A percentile compares a stretch with the other conserved stretches of the same genome.
These are phyloP conservation scores for Trifolium subterraneum DNA, from an alignment of 306 rosid genomes.

Conservation along the genomic window DNA sequence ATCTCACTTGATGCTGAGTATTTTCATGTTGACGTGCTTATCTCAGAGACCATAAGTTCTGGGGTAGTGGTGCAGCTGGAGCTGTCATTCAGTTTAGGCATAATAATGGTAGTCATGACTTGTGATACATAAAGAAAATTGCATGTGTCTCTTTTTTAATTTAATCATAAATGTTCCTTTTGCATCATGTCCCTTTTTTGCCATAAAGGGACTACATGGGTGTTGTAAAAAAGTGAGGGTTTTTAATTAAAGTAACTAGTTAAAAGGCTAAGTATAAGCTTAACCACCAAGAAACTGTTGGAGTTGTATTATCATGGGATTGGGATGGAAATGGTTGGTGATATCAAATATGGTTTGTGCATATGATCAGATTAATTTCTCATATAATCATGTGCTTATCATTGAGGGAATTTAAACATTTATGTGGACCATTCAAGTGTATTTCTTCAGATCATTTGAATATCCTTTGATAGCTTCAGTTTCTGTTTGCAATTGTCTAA, in stretches of 20 bases:
- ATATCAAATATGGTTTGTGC: background rate
- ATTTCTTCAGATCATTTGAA: background rate
- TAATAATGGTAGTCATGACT: background rate
- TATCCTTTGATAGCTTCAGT: background rate
- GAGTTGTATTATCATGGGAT: conserved; percentile 69
- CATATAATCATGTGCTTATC: background rate
- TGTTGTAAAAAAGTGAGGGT: background rate
- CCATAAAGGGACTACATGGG: background rate
- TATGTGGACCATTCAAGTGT: background rate
- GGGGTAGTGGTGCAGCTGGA: background rate
- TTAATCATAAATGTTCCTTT: conserved; percentile 11
- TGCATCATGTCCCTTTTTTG: background rate
- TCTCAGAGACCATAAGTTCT: background rate
- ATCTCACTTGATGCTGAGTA: background rate
- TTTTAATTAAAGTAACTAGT: background rate
- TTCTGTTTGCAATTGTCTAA: background rate
- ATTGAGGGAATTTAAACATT: background rate
- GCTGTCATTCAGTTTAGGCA: background rate
- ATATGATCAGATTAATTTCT: background rate
- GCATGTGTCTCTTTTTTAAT: background rate
- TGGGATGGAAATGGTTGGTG: conserved; percentile 47
- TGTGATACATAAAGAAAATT: background rate
- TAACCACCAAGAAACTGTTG: conserved; percentile 45
- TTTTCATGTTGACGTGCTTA: background rate
- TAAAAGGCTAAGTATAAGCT: background rate